Base-by-base conservation (phyloP, 2,329 filamentous ascomycete species). In the Bipolaris sorokiniana region DNA sequence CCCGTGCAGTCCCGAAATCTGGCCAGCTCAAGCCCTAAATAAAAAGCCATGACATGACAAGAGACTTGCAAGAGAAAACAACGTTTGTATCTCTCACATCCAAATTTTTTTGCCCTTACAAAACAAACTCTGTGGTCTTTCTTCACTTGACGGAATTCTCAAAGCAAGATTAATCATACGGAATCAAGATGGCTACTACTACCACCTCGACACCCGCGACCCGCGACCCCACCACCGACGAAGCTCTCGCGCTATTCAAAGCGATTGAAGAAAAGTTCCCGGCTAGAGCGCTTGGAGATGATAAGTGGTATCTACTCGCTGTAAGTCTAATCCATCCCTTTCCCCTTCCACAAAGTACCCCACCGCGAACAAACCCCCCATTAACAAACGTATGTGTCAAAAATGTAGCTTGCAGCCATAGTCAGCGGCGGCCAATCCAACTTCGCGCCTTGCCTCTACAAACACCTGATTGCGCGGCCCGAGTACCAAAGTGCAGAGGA, bases 371-470 rank as follows among this genome's bases (percentile, higher is more conserved):
- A 11, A 26, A 22, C 20, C 22, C 1, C n/a, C 3, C 16, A 28
- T 10, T 9, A 28, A 10, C 9, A 28, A 10, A 3, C 9, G 3
- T 10, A 10, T 10, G 26, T 28, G 6, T 28, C n/a, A n/a, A 7
- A 26, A 26, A 28, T 28, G 20, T 26, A 73, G 70, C 58, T 80
- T 20, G 72, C 81, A 9, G 78, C 78, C n/a, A 67, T 85, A 33
- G 78, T 78, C 9, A 81, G 81, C n/a, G 79, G 81, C 38, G 79
- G 80, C 2, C 78, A 86, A 66, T 83, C 84, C 6, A 79, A 81
- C 26, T 78, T 81, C 51, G 80, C 81, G 16, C 79, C 80, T 23
- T 75, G 81, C 11, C 81, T 88, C 1, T 88, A 88, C 75, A 79
- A 78, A 10, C 76, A 86, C 63, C 79, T 88, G 34, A 82, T 81